Percentiles rank a stretch among this genome's conserved stretches.
phyloP scores from a whole-genome alignment of 2,329 filamentous ascomycete genomes.

The Alternaria solani region DNA sequence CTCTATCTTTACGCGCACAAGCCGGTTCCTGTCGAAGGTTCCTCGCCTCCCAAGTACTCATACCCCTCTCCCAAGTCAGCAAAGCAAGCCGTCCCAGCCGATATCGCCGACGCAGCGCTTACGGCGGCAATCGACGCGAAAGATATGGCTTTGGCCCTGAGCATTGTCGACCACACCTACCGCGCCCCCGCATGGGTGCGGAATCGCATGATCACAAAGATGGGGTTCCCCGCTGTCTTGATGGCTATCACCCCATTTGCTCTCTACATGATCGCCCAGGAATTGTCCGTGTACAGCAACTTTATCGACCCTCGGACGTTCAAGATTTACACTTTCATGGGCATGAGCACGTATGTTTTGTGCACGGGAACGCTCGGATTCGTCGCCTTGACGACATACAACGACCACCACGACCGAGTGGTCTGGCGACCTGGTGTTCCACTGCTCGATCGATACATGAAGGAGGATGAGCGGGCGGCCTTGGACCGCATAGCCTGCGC shows the following conservation, averaged over 20 bases:
- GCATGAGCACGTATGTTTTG: conserved; percentile 82
- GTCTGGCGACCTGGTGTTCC: conserved; percentile 87
- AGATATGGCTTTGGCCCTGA: conserved; percentile 79
- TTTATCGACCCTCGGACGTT: conserved; percentile 80
- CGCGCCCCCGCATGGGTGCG: conserved; percentile 71
- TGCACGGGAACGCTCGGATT: conserved; percentile 84
- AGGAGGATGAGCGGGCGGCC: conserved; percentile 88
- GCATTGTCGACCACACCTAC: conserved; percentile 75
- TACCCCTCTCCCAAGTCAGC: conserved; percentile 71
- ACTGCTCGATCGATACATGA: conserved; percentile 80
- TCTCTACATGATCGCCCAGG: conserved; percentile 74
- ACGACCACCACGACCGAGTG: conserved; percentile 94
- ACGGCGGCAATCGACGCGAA: conserved; percentile 80
- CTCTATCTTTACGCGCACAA: conserved; percentile 87
- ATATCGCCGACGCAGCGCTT: conserved; percentile 76
- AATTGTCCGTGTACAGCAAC: conserved; percentile 71
- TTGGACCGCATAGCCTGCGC: conserved; percentile 85
- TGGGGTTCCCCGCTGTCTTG: conserved; percentile 66
- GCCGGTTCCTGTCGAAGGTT: conserved; percentile 70
- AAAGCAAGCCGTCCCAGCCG: conserved; percentile 74
- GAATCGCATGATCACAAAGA: conserved; percentile 71
- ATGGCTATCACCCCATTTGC: conserved; percentile 69
- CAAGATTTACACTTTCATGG: conserved; percentile 79
- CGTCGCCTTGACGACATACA: conserved; percentile 83
- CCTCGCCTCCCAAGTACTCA: conserved; percentile 54